phyloP scores from a whole-genome alignment of 148 eudicot genomes.

The Silene uniflora region DNA sequence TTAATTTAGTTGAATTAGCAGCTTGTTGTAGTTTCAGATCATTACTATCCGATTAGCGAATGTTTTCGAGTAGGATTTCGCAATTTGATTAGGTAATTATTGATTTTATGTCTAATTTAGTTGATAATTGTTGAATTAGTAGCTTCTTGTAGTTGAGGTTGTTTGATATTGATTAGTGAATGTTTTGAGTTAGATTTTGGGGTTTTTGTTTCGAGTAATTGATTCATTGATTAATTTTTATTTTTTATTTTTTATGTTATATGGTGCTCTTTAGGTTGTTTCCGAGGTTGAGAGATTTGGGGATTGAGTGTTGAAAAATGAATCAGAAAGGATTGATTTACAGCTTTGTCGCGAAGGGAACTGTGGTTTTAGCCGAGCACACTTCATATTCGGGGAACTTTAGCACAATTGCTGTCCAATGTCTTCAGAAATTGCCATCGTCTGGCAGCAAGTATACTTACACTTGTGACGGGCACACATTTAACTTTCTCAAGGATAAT shows the following conservation, averaged over 20 bases:
- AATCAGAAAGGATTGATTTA: conserved; percentile 83
- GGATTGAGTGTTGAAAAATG: conserved; percentile 37
- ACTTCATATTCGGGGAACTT: conserved; percentile 96
- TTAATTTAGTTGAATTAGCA: background rate
- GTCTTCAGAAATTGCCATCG: conserved; percentile 88
- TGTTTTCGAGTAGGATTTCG: background rate
- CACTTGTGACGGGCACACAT: conserved; percentile 96
- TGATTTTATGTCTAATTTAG: too few relatives aligned
- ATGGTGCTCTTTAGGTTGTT: conserved; percentile 1
- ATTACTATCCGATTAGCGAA: background rate
- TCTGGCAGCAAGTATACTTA: conserved; percentile 91
- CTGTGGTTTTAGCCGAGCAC: conserved; percentile 93
- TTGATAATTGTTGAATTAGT: background rate
- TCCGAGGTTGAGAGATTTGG: background rate
- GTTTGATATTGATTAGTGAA: background rate
- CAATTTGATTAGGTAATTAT: too few relatives aligned
- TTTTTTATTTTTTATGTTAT: background rate
- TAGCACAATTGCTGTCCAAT: conserved; percentile 96
- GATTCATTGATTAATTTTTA: too few relatives aligned
- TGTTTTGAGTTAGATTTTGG: background rate
- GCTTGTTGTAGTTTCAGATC: background rate
- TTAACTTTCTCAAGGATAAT: conserved; percentile 83
- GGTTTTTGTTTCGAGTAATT: background rate
- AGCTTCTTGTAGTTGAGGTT: background rate
- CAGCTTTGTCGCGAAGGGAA: conserved; percentile 94